Percentiles rank a stretch among this genome's conserved stretches.
These are phyloP conservation scores for Acanthamoeba lenticulata DNA, from an alignment of 208 protist genomes.

Conservation along the genomic window DNA sequence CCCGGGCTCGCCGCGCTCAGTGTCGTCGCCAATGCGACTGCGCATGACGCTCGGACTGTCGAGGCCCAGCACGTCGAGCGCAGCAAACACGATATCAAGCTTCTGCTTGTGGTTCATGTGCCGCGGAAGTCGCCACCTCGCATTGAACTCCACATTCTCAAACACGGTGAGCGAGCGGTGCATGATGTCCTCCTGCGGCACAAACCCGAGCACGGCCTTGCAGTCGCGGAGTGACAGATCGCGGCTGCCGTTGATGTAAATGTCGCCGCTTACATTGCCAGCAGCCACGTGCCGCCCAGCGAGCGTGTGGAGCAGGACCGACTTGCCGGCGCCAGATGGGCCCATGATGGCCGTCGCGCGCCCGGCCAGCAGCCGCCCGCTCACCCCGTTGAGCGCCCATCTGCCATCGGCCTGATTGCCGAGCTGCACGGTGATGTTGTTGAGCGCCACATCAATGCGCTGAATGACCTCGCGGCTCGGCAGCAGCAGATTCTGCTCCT, in stretches of 20 bases:
- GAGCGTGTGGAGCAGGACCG: constrained; percentile 3
- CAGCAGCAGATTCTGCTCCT: neutral
- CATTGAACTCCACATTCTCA: constrained; percentile 50
- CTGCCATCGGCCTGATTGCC: neutral
- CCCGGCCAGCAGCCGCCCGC: neutral
- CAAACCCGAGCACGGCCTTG: neutral
- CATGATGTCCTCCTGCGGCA: constrained; percentile 65
- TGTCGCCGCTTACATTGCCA: neutral
- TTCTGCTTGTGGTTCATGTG: neutral
- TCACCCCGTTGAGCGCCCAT: neutral
- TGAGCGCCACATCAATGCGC: neutral
- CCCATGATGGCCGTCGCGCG: constrained; percentile 45
- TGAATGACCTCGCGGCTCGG: neutral
- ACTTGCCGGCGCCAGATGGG: constrained; percentile 52
- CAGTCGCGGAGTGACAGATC: neutral
- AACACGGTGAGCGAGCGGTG: constrained; percentile 48
- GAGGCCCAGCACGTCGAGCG: constrained; percentile 2
- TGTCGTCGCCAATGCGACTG: constrained; percentile 75
- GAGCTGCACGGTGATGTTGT: neutral
- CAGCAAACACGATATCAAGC: neutral
- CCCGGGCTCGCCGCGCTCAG: constrained; percentile 78
- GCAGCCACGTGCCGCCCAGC: neutral
- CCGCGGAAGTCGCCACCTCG: neutral
- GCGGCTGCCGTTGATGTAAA: neutral
- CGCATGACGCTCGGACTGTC: neutral